Percentiles rank a stretch among this genome's conserved stretches.
Evolutionary conservation across 1,284 basidiomycete genomes (phyloP).

Genomic region (Austropuccinia psidii): DNA sequence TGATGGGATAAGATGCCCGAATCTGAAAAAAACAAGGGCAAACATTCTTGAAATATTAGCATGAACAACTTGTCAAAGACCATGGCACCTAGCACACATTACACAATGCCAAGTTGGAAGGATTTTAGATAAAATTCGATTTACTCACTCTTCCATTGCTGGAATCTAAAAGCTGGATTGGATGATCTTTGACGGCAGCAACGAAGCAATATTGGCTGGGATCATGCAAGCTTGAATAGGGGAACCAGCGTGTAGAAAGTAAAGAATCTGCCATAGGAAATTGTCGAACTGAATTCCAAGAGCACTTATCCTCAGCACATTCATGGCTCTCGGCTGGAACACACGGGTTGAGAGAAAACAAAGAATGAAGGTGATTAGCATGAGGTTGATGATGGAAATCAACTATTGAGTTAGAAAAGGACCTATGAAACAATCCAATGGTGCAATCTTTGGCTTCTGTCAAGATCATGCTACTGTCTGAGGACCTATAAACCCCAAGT

Average conservation of each 20-base stretch:
- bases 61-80: too few relatives aligned
- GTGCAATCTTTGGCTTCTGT: slow-evolving; percentile 32
- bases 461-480: slow-evolving; percentile 25
- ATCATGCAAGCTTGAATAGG: slow-evolving; percentile 57
- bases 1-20: slow-evolving; percentile 79
- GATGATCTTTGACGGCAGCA: slow-evolving; percentile 68
- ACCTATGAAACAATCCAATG: slow-evolving; percentile 20
- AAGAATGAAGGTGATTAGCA: too few relatives aligned
- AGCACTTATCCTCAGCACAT: background rate
- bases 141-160: slow-evolving; percentile 61
- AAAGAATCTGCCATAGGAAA: slow-evolving; percentile 28
- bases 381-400: background rate
- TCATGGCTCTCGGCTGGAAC: too few relatives aligned
- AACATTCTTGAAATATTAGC: too few relatives aligned
- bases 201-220: slow-evolving; percentile 69
- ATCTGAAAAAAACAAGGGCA: slow-evolving; percentile 52
- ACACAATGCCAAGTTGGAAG: background rate
- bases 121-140: slow-evolving; percentile 34
- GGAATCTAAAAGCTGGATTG: slow-evolving; percentile 71
- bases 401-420: background rate
- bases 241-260: slow-evolving; percentile 59
- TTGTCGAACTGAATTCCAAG: slow-evolving; percentile 12
- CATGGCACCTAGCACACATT: slow-evolving; percentile 3
- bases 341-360: background rate
- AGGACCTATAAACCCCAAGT: slow-evolving; percentile 3